Base-by-base conservation (phyloP, 768 basidiomycete species). In the Mrakia frigida region DNA sequence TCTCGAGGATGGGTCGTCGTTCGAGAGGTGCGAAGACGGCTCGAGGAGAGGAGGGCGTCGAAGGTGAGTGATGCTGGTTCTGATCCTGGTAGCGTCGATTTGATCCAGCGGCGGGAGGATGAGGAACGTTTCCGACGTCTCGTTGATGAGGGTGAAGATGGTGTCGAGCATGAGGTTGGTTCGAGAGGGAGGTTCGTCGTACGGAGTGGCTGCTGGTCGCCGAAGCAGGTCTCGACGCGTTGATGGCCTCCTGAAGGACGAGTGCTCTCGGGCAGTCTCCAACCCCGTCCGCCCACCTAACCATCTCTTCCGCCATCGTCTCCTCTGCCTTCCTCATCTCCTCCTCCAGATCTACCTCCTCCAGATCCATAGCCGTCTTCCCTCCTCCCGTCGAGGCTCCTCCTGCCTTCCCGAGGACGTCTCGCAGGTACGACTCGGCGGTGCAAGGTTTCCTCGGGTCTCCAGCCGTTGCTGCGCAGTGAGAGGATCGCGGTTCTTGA, bases 321-420 rank as follows among this genome's bases (percentile, higher is more conserved):
- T 72, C 59, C 59, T 59, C 23, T 7, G 50, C 71, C 33, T 53
- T 41, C 50, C 59, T 72, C 31, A 53, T 56, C 53, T 72, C 59
- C 59, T 53, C 71, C 52, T 56, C 71, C 10, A 60, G 21, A 35
- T 72, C 71, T 6, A 21, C 13, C 21, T 56, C 50, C 35, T 53
- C 52, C 28, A 56, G 21, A 35, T 72, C 50, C 18, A 71, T 21
- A 23, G 33, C 21, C 52, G 37, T 35, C 39, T 52, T 18, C 59
- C 52, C 33, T 13, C 31, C 50, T 18, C 33, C 35, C 18, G 21
- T 25, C 21, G 52, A 18, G 50, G 9, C 28, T 13, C 52, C 59
- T 41, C 59, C 71, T 11, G 71, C 43, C 71, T 72, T 72, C 43
- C 50, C 71, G 71, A 72, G 71, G 9, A 72, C 50, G 52, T 46